Conservation (phyloP, 2,329 filamentous ascomycete species). For the Nannizziopsis arthrosporioides region DNA sequence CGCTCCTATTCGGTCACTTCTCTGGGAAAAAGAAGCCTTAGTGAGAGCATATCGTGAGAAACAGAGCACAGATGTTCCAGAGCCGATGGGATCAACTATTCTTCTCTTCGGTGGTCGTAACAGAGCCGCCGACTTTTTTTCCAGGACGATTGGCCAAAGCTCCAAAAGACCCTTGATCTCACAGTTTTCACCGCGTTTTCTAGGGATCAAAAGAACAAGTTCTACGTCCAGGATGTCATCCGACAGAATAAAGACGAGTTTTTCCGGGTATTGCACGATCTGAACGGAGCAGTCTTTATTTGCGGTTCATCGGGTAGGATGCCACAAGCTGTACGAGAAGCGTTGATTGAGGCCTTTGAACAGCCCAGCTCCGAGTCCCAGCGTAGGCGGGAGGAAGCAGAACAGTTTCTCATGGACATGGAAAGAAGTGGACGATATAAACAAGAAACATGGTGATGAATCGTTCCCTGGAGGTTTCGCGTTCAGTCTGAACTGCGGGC, state of each 20-base stretch:
- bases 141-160: constrained; percentile 55
- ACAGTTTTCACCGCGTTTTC: constrained; percentile 57
- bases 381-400: constrained; percentile 39
- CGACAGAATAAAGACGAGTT: constrained; percentile 41
- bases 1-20: constrained; percentile 68
- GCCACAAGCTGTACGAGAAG: constrained; percentile 57
- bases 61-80: constrained; percentile 20
- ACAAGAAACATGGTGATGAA: constrained; percentile 55
- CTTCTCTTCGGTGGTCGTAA: constrained; percentile 83
- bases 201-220: constrained; percentile 51
- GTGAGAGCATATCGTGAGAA: constrained; percentile 24
- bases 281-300: constrained; percentile 41
- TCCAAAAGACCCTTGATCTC: constrained; percentile 37
- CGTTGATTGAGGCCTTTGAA: constrained; percentile 50
- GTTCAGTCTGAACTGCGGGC: background rate
- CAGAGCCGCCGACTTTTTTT: constrained; percentile 69
- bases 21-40: constrained; percentile 55
- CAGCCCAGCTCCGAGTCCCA: constrained; percentile 29
- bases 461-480: too few relatives aligned
- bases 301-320: constrained; percentile 54
- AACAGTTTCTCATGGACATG: constrained; percentile 45
- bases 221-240: constrained; percentile 58
- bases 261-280: constrained; percentile 41
- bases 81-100: constrained; percentile 37
- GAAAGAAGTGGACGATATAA: constrained; percentile 53